Conservation (phyloP, 2,329 filamentous ascomycete species). For the Stemphylium lycopersici region DNA sequence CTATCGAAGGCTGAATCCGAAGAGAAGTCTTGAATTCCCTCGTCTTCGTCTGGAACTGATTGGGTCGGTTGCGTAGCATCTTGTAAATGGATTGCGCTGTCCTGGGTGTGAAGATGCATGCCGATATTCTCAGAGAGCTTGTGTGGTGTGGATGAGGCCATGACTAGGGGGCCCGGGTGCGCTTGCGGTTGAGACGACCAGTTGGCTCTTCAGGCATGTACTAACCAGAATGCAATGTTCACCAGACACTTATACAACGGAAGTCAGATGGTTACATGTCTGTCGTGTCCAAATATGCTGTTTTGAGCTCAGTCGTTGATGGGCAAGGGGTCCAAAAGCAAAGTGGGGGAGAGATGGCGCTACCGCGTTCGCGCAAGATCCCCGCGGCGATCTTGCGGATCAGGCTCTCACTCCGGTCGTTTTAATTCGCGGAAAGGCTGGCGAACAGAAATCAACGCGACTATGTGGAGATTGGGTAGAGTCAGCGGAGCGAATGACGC, state of each 20-base stretch:
- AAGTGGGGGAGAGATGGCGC: not conserved
- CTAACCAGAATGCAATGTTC: too few species aligned
- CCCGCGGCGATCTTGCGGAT: slow-evolving; percentile 12
- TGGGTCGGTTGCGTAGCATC: slow-evolving; percentile 13
- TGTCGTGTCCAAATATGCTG: not conserved
- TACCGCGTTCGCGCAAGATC: slow-evolving; percentile 5
- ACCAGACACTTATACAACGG: too few species aligned
- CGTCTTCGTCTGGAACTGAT: slow-evolving; percentile 1
- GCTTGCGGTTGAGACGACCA: not conserved
- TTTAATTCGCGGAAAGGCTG: slow-evolving; percentile 4
- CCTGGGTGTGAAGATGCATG: slow-evolving; percentile 26
- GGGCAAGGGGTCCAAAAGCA: slow-evolving; percentile 1
- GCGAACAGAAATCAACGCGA: not conserved
- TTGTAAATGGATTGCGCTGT: slow-evolving; percentile 31
- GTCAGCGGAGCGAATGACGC: too few species aligned
- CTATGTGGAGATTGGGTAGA: too few species aligned
- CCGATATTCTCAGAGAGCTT: slow-evolving; percentile 20
- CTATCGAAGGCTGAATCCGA: slow-evolving; percentile 48
- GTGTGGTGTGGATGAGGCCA: slow-evolving; percentile 18
- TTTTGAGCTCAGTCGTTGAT: not conserved
- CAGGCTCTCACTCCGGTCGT: not conserved
- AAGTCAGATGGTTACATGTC: too few species aligned
- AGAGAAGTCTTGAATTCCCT: slow-evolving; percentile 20
- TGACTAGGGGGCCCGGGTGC: not conserved
- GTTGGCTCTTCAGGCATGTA: too few species aligned